Evolutionary conservation across 2,329 filamentous ascomycete species (phyloP).

Genomic region (Phaeosphaeriaceae sp.): DNA sequence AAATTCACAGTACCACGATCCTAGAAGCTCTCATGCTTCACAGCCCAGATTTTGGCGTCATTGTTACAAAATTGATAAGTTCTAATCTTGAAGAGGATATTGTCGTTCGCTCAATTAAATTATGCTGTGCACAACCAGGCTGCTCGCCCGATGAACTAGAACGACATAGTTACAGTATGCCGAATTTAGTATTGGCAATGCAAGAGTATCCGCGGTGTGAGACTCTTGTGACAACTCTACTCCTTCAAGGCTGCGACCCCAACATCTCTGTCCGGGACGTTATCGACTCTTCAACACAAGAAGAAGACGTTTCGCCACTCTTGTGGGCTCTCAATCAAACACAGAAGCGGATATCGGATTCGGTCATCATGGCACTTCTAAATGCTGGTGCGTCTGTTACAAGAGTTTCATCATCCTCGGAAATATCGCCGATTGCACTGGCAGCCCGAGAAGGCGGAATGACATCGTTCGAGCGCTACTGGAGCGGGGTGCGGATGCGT

Average conservation of each 20-base stretch:
- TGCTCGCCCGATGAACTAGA: conserved; percentile 32
- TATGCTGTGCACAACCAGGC: conserved; percentile 61
- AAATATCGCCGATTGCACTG: conserved; percentile 64
- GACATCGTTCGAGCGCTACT: conserved; percentile 65
- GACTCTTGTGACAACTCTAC: conserved; percentile 25
- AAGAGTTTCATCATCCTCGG: conserved; percentile 59
- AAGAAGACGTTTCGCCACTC: conserved; percentile 64
- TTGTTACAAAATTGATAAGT: conserved; percentile 65
- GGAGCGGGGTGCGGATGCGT: conserved; percentile 65
- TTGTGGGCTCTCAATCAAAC: conserved; percentile 68
- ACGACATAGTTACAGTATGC: conserved; percentile 13
- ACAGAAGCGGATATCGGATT: conserved; percentile 66
- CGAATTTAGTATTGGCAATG: conserved; percentile 34
- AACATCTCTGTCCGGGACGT: conserved; percentile 54
- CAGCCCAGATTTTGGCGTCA: conserved; percentile 57
- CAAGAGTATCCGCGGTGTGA: conserved; percentile 33
- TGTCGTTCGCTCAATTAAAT: conserved; percentile 52
- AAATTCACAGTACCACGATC: conserved; percentile 22
- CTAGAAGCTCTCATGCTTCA: conserved; percentile 43
- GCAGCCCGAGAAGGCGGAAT: conserved; percentile 63
- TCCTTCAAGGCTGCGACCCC: conserved; percentile 36
- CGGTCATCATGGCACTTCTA: conserved; percentile 64
- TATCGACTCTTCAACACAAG: conserved; percentile 55
- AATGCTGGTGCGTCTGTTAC: conserved; percentile 63
- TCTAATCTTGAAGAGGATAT: conserved; percentile 57